A percentile compares a stretch with the other conserved stretches of the same genome.
These are phyloP conservation scores for Buxus sempervirens DNA, from an alignment of 164 flowering plant species.

Conservation along the genomic window DNA sequence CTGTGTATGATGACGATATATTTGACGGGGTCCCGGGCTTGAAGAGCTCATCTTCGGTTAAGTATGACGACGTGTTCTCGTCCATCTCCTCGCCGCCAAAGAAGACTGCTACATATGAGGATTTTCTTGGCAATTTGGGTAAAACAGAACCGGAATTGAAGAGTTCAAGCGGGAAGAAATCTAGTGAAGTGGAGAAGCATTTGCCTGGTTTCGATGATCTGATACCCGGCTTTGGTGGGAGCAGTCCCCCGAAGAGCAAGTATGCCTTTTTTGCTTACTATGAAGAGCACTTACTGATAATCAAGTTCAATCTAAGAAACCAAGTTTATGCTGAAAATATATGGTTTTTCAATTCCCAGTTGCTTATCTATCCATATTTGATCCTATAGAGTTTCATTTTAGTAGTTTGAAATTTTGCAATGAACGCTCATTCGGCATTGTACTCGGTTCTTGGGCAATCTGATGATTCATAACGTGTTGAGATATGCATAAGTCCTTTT, in stretches of 20 bases:
- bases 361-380: not conserved
- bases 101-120: constrained; percentile 37
- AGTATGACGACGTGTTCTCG: constrained; percentile 46
- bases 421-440: not conserved
- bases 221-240: constrained; percentile 48
- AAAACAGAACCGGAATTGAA: constrained; percentile 20
- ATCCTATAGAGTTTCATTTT: not conserved
- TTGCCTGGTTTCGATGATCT: constrained; percentile 50
- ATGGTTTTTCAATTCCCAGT: not conserved
- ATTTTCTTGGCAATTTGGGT: constrained; percentile 53
- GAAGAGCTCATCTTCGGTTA: constrained; percentile 33
- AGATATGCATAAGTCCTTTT: too few species aligned
- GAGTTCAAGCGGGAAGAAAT: constrained; percentile 20
- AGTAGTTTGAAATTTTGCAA: not conserved
- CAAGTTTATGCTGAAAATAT: not conserved
- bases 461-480: not conserved
- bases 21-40: constrained; percentile 62
- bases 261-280: constrained; percentile 11
- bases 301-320: not conserved
- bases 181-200: constrained; percentile 22
- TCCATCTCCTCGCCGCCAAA: constrained; percentile 31
- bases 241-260: constrained; percentile 35
- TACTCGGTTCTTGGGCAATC: not conserved
- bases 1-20: constrained; percentile 62
- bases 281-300: not conserved